These are phyloP conservation scores for Microcyclospora tardicrescens DNA, from an alignment of 2,329 filamentous ascomycete species.

Conservation along the genomic window DNA sequence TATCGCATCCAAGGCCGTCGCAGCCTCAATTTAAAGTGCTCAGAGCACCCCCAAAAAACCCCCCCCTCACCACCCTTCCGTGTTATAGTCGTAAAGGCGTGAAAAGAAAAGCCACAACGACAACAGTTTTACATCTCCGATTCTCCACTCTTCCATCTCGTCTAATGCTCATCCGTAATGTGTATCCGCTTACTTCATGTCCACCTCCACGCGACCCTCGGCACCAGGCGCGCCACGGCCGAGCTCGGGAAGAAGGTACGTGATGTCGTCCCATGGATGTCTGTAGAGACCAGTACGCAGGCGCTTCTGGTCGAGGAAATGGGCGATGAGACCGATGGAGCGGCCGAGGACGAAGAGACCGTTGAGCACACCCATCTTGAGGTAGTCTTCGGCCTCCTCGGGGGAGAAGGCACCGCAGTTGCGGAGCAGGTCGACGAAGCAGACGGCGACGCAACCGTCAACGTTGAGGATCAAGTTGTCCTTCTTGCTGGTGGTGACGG, in stretches of 20 bases:
- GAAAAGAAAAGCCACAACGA: no score
- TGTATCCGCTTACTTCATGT: conserved; percentile 41
- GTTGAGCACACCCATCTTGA: conserved; percentile 98
- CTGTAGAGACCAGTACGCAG: conserved; percentile 96
- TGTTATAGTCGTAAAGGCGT: no score
- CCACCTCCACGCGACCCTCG: conserved; percentile 83
- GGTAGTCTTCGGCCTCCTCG: conserved; percentile 97
- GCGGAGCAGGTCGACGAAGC: conserved; percentile 94
- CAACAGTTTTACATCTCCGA: background rate
- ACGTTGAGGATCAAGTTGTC: conserved; percentile 99
- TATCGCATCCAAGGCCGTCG: no score
- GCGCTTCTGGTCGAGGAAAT: conserved; percentile 99
- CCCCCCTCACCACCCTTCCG: no score
- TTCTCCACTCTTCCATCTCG: background rate
- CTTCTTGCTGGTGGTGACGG: conserved; percentile 98
- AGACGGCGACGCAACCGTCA: conserved; percentile 93
- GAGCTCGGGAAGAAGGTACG: conserved; percentile 78
- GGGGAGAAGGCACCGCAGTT: conserved; percentile 94
- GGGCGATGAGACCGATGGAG: conserved; percentile 96
- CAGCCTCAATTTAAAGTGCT: no score
- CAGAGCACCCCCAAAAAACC: no score
- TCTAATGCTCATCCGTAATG: background rate
- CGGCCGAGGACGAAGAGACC: conserved; percentile 96
- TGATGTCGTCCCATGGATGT: conserved; percentile 96
- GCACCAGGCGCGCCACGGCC: conserved; percentile 56